These are phyloP conservation scores for Coniochaeta pulveracea DNA, from an alignment of 2,329 filamentous ascomycete genomes.

Conservation along the genomic window DNA sequence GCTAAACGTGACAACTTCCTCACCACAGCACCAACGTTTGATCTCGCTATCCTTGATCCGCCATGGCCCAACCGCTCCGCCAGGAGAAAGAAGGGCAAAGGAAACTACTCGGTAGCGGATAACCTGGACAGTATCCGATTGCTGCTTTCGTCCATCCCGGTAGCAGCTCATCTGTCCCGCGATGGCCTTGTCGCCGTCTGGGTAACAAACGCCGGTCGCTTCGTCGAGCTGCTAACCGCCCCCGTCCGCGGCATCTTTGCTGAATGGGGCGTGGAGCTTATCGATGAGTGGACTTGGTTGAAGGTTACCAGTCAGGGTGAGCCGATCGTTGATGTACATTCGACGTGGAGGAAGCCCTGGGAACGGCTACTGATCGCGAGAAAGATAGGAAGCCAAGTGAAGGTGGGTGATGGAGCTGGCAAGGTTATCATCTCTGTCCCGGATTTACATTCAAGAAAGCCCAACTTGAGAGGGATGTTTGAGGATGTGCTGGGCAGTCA, in stretches of 20 bases:
- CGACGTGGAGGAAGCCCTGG: slow-evolving; percentile 63
- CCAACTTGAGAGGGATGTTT: slow-evolving; percentile 53
- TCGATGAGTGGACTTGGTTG: slow-evolving; percentile 69
- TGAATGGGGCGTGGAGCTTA: slow-evolving; percentile 52
- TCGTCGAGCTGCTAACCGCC: slow-evolving; percentile 41
- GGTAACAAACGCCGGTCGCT: slow-evolving; percentile 62
- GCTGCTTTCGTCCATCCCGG: slow-evolving; percentile 43
- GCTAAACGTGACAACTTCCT: slow-evolving; percentile 28
- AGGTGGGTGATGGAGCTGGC: slow-evolving; percentile 16
- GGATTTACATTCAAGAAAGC: slow-evolving; percentile 70
- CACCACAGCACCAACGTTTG: slow-evolving; percentile 34
- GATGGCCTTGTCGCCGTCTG: slow-evolving; percentile 58
- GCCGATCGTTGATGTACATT: slow-evolving; percentile 49
- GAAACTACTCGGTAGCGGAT: slow-evolving; percentile 35
- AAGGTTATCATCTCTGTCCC: slow-evolving; percentile 60
- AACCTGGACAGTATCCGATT: slow-evolving; percentile 31
- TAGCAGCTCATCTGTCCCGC: slow-evolving; percentile 39
- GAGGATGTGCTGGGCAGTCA: slow-evolving; percentile 36
- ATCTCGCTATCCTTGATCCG: slow-evolving; percentile 63
- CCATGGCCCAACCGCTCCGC: slow-evolving; percentile 76
- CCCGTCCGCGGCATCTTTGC: slow-evolving; percentile 46
- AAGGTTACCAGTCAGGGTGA: slow-evolving; percentile 58
- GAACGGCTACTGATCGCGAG: slow-evolving; percentile 58
- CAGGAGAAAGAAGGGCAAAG: slow-evolving; percentile 43
- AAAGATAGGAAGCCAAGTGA: slow-evolving; percentile 19